Conservation (phyloP, 2,329 filamentous ascomycete species). For the Fusarium penzigii region DNA sequence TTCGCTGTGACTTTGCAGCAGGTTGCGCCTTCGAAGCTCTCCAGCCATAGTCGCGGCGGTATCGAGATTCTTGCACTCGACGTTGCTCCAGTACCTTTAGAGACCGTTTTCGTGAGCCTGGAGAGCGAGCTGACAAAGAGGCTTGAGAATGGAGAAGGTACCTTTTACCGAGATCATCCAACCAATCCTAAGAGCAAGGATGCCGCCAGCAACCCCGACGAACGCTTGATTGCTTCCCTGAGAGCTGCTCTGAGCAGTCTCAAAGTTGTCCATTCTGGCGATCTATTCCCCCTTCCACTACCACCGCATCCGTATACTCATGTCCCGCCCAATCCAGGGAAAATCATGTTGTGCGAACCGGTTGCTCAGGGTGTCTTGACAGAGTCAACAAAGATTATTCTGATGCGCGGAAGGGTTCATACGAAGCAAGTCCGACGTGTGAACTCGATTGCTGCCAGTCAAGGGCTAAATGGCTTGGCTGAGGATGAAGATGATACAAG, state of each 20-base stretch:
- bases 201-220: conserved; percentile 46
- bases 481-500: conserved; percentile 77
- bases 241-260: conserved; percentile 73
- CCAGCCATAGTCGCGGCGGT: conserved; percentile 69
- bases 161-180: conserved; percentile 70
- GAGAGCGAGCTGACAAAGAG: conserved; percentile 79
- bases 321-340: conserved; percentile 78
- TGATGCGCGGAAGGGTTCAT: conserved; percentile 65
- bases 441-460: conserved; percentile 44
- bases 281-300: conserved; percentile 75
- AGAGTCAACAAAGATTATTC: conserved; percentile 78
- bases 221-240: conserved; percentile 65
- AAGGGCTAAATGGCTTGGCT: conserved; percentile 55
- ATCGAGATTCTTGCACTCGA: conserved; percentile 85
- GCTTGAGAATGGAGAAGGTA: conserved; percentile 80
- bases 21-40: conserved; percentile 73
- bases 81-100: conserved; percentile 75
- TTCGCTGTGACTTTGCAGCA: conserved; percentile 75
- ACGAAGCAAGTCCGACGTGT: conserved; percentile 52
- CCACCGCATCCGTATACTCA: conserved; percentile 86
- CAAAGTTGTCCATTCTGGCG: conserved; percentile 79
- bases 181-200: conserved; percentile 39
- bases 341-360: conserved; percentile 90
- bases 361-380: conserved; percentile 84
- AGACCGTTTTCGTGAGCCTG: conserved; percentile 83